Conservation (phyloP, 2,329 filamentous ascomycete genomes). For the Microdochium nivale region DNA sequence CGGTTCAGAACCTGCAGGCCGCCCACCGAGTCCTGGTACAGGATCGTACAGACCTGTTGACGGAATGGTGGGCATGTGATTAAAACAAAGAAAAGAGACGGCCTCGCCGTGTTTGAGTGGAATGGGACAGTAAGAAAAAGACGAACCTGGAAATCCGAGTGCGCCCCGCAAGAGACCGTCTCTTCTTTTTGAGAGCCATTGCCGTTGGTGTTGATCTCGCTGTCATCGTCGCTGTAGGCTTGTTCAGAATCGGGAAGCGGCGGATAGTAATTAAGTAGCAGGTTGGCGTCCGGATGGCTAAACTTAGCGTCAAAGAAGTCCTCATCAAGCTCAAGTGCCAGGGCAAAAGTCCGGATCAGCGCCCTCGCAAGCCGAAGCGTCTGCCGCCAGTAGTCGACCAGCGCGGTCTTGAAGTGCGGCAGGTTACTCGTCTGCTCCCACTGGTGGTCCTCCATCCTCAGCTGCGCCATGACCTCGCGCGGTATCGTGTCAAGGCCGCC, state of each 20-base stretch:
- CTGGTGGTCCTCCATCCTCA: conserved; percentile 11
- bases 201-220: too few relatives aligned
- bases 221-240: background rate
- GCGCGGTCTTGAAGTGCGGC: conserved; percentile 23
- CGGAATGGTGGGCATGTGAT: background rate
- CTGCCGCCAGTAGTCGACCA: conserved; percentile 24
- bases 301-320: conserved; percentile 28
- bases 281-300: conserved; percentile 20
- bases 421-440: conserved; percentile 17
- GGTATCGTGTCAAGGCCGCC: conserved; percentile 16
- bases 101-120: too few relatives aligned
- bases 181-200: conserved; percentile 14
- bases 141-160: conserved; percentile 33
- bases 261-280: conserved; percentile 33
- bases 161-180: conserved; percentile 28
- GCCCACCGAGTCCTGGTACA: conserved; percentile 32
- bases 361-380: conserved; percentile 26
- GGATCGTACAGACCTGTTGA: conserved; percentile 34
- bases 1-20: conserved; percentile 37
- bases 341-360: conserved; percentile 28
- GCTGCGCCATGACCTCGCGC: background rate
- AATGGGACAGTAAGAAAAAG: background rate
- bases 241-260: conserved; percentile 7
- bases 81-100: background rate
- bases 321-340: conserved; percentile 29